Percentiles rank a stretch among this genome's conserved stretches.
Conservation (phyloP, 1,139 yeast genomes). For the Geotrichum bryndzae region DNA sequence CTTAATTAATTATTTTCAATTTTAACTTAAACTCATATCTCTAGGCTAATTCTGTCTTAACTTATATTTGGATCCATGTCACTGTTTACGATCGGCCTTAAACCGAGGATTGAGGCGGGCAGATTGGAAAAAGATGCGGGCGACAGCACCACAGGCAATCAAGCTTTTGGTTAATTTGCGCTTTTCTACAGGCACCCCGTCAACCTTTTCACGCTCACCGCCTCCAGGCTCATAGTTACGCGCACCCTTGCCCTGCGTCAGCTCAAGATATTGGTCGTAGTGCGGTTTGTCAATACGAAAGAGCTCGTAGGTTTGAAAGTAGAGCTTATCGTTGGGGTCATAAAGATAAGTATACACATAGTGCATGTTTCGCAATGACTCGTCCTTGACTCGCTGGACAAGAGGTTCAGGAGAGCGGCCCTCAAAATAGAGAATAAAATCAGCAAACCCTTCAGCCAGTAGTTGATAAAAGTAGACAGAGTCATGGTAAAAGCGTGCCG, state of each 20-base stretch:
- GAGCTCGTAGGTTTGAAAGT: slow-evolving; percentile 58
- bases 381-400: slow-evolving; percentile 25
- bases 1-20: no score
- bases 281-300: slow-evolving; percentile 48
- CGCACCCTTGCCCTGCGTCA: slow-evolving; percentile 57
- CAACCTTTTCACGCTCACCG: slow-evolving; percentile 44
- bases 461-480: slow-evolving; percentile 59
- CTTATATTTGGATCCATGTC: neutral
- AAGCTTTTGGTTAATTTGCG: slow-evolving; percentile 48
- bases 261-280: slow-evolving; percentile 47
- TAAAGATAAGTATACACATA: slow-evolving; percentile 46
- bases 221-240: slow-evolving; percentile 49
- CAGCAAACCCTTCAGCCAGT: slow-evolving; percentile 64
- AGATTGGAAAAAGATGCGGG: slow-evolving; percentile 63
- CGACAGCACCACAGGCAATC: slow-evolving; percentile 63
- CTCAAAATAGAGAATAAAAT: slow-evolving; percentile 49
- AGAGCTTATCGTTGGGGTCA: slow-evolving; percentile 56
- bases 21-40: no score
- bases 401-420: slow-evolving; percentile 36
- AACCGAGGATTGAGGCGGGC: slow-evolving; percentile 42
- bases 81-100: neutral
- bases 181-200: slow-evolving; percentile 34
- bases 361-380: slow-evolving; percentile 29
- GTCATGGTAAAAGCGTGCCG: slow-evolving; percentile 60
- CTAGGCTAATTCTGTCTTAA: no score